Percentiles rank a stretch among this genome's conserved stretches.
Conservation (phyloP, 192 early-diverging fungal genomes). For the Phlyctochytrium arcticum region DNA sequence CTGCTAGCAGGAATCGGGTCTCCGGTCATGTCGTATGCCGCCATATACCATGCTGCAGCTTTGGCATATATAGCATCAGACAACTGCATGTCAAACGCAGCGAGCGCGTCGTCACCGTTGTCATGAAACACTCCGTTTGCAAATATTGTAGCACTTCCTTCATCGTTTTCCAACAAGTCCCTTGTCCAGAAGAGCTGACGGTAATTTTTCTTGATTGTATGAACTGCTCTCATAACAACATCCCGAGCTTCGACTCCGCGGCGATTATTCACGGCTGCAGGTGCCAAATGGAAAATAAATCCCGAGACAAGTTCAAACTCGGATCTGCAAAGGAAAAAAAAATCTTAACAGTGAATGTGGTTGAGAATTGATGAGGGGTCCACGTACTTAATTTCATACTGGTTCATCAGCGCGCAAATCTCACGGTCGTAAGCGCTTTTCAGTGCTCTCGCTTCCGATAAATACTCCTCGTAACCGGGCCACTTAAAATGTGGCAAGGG, state of each 20-base stretch:
- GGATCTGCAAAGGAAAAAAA: neutral
- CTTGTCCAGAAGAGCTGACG: slow-evolving; percentile 44
- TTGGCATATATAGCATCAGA: slow-evolving; percentile 14
- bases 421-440: slow-evolving; percentile 51
- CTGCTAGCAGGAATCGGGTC: slow-evolving; percentile 11
- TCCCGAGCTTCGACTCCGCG: slow-evolving; percentile 47
- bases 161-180: slow-evolving; percentile 25
- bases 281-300: slow-evolving; percentile 35
- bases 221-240: slow-evolving; percentile 37
- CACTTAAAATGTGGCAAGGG: slow-evolving; percentile 39
- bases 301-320: slow-evolving; percentile 44
- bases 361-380: too few relatives aligned
- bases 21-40: slow-evolving; percentile 51
- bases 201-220: slow-evolving; percentile 34
- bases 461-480: slow-evolving; percentile 46
- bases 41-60: slow-evolving; percentile 66
- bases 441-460: slow-evolving; percentile 41
- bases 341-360: neutral
- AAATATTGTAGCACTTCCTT: neutral
- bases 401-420: slow-evolving; percentile 57
- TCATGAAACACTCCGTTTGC: slow-evolving; percentile 4
- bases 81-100: slow-evolving; percentile 18
- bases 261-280: slow-evolving; percentile 45
- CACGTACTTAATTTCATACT: slow-evolving; percentile 50
- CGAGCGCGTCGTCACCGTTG: too few relatives aligned